These are phyloP conservation scores for Sugiyamaella xylanicola DNA, from an alignment of 1,139 yeast species.

Conservation along the genomic window DNA sequence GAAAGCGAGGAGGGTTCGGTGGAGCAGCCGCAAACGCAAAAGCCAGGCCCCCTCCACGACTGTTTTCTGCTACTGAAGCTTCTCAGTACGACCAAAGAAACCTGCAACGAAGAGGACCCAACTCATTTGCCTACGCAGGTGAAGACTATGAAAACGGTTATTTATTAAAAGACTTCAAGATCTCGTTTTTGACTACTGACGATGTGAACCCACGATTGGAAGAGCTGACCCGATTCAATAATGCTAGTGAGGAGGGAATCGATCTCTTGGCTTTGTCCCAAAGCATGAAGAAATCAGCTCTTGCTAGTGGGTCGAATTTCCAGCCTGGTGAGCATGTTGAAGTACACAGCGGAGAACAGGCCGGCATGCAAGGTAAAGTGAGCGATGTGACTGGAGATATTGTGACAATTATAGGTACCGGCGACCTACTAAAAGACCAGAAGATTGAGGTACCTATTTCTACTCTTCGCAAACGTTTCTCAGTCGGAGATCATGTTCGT, in stretches of 20 bases:
- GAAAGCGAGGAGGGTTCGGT: slow-evolving; percentile 52
- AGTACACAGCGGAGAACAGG: slow-evolving; percentile 89
- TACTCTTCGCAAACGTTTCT: slow-evolving; percentile 81
- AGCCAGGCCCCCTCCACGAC: slow-evolving; percentile 78
- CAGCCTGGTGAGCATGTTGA: slow-evolving; percentile 96
- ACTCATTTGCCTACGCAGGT: slow-evolving; percentile 72
- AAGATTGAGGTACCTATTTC: slow-evolving; percentile 73
- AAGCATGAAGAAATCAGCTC: slow-evolving; percentile 66
- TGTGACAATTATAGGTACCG: slow-evolving; percentile 57
- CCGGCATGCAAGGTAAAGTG: slow-evolving; percentile 83
- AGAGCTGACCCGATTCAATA: slow-evolving; percentile 81
- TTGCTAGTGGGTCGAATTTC: slow-evolving; percentile 61
- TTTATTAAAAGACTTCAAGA: slow-evolving; percentile 79
- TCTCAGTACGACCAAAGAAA: slow-evolving; percentile 61
- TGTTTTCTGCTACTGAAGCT: slow-evolving; percentile 66
- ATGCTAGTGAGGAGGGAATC: slow-evolving; percentile 74
- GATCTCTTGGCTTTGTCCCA: slow-evolving; percentile 86
- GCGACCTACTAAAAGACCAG: slow-evolving; percentile 53
- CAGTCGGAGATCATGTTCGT: slow-evolving; percentile 93
- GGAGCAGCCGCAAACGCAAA: slow-evolving; percentile 50
- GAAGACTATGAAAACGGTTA: slow-evolving; percentile 92
- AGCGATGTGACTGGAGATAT: slow-evolving; percentile 67
- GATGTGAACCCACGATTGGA: slow-evolving; percentile 86
- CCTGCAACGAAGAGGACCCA: slow-evolving; percentile 69
- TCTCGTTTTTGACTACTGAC: slow-evolving; percentile 78